Evolutionary conservation across 1,284 basidiomycete species (phyloP).

Genomic region (Pyrrhoderma lamaoense): DNA sequence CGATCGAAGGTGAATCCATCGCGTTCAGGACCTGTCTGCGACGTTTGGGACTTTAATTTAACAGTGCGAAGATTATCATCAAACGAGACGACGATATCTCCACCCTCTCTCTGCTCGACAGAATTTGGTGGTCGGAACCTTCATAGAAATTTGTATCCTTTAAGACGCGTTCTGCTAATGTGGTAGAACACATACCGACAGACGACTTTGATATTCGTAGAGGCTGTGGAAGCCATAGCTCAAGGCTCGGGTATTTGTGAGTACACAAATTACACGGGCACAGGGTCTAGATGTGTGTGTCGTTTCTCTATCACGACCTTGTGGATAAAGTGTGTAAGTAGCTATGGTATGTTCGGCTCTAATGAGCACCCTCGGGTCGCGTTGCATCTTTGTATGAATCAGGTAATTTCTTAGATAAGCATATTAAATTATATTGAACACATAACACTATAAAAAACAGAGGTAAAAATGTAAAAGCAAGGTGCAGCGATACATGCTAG

Average conservation of each 20-base stretch:
- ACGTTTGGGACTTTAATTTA: constrained; percentile 55
- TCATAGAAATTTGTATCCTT: not conserved
- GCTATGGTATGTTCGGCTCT: not conserved
- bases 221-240: constrained; percentile 44
- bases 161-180: not conserved
- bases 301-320: too few relatives aligned
- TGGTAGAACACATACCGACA: constrained; percentile 67
- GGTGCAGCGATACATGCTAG: not conserved
- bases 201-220: constrained; percentile 88
- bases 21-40: constrained; percentile 70
- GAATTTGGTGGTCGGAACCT: constrained; percentile 96
- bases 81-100: constrained; percentile 89
- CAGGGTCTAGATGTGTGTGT: too few relatives aligned
- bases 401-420: constrained; percentile 2
- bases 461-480: not conserved
- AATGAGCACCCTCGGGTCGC: constrained; percentile 9
- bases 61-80: constrained; percentile 81
- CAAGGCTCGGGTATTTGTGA: too few relatives aligned
- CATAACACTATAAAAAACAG: not conserved
- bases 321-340: too few relatives aligned
- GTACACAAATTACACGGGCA: too few relatives aligned
- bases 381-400: not conserved
- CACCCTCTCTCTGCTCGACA: constrained; percentile 84
- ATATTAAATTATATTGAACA: not conserved
- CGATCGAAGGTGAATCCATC: constrained; percentile 97